Conservation (phyloP, 306 rosid species). For the Clitoria ternatea region DNA sequence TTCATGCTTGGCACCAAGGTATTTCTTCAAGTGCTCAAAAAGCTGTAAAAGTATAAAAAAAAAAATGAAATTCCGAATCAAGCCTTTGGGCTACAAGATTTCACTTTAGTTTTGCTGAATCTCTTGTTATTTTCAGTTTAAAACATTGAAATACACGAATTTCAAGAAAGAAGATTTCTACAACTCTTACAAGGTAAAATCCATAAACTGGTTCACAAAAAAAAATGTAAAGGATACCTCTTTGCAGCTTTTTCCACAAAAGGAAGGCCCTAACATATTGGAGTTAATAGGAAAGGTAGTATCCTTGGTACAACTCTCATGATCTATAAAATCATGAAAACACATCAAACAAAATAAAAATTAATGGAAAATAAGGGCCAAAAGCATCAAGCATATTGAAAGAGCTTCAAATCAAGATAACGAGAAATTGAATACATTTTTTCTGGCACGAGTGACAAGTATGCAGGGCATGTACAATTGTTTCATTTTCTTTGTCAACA, state of each 20-base stretch:
- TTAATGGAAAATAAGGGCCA: background rate
- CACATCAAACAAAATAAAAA: background rate
- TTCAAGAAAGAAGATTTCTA: background rate
- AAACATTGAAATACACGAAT: background rate
- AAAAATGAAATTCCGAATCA: background rate
- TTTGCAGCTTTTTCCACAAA: slow-evolving; percentile 78
- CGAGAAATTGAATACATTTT: slow-evolving; percentile 53
- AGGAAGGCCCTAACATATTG: slow-evolving; percentile 27
- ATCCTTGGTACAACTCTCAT: slow-evolving; percentile 49
- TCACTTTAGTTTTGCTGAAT: background rate
- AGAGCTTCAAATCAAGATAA: slow-evolving; percentile 14
- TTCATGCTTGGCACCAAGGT: slow-evolving; percentile 74
- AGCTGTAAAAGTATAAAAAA: slow-evolving; percentile 47
- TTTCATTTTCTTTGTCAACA: slow-evolving; percentile 37
- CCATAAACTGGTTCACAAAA: background rate
- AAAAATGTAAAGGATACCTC: slow-evolving; percentile 46
- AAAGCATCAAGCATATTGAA: slow-evolving; percentile 12
- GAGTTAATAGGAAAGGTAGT: slow-evolving; percentile 31
- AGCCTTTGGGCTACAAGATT: background rate
- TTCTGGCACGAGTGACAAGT: slow-evolving; percentile 65
- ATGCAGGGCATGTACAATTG: slow-evolving; percentile 25
- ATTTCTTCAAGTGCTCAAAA: slow-evolving; percentile 74
- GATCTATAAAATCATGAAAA: slow-evolving; percentile 39
- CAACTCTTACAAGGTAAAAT: background rate
- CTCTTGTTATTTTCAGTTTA: background rate